Base-by-base conservation (phyloP, 768 basidiomycete genomes). In the Mycena albidolilacea region DNA sequence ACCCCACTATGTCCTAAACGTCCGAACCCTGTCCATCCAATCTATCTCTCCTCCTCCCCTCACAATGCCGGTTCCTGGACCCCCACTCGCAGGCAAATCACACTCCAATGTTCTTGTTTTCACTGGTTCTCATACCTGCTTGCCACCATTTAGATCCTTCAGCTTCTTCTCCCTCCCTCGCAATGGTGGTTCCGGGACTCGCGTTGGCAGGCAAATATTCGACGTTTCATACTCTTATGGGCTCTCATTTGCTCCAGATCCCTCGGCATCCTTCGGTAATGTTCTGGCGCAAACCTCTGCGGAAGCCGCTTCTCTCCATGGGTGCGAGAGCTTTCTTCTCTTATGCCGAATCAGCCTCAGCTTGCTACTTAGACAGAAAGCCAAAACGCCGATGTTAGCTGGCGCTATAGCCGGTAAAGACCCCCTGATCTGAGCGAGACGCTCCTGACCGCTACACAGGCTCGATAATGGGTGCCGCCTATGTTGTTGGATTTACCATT, bases 331-430 rank as follows among this genome's bases (percentile, higher is more conserved):
- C 35, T 35, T 55, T 48, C 35, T 69, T 21, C 48, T 41, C 67
- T 60, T 68, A 37, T 64, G 44, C 17, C 44, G 21, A 14, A 43
- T 8, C 38, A 38, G 44, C 48, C 63, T 50, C 52, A 30, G 19
- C 21, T 48, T 62, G 10, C 48, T 55, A 44, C 55, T 23, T 69
- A 92, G 90, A 57, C 84, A 87, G 65, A 87, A 86, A 70, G 86
- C 89, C 0, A 84, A 87, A 75, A 92, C 90, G 9, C 91, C 91
- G 43, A 86, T 91, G 70, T 86, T 92, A 74, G 89, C 91, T 12
- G 91, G 91, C 23, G 83, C 84, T 66, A 83, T 91, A 30, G 30
- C 30, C 4, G 30, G 30, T 30, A 30, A 30, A 30, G 30, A 30
- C 30, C 30, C 30, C 30, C 30, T 30, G 30, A 30, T 30, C 3